Conservation (phyloP, 805 yeast genomes). For the Sugiyamaella smithiae region DNA sequence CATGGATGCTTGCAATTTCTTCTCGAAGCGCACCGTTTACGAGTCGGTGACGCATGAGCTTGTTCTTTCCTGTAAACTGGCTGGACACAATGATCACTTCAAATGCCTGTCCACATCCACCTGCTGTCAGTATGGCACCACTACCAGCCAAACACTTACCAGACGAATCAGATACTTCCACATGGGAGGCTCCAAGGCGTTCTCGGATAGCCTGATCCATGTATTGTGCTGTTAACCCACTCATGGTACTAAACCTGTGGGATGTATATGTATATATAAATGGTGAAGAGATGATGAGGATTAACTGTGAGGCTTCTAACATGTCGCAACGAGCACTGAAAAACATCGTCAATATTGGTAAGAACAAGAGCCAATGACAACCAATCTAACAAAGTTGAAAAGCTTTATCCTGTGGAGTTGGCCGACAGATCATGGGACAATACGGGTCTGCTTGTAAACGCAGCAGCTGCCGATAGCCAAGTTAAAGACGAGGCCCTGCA, state of each 20-base stretch:
- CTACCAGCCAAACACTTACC: conserved; percentile 30
- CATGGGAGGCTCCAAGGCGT: conserved; percentile 59
- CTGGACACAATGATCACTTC: conserved; percentile 83
- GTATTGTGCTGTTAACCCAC: conserved; percentile 33
- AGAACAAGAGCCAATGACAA: conserved; percentile 3
- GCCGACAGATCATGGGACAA: conserved; percentile 96
- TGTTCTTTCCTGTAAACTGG: conserved; percentile 74
- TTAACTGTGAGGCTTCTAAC: not conserved
- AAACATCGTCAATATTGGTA: conserved; percentile 19
- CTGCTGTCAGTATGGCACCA: conserved; percentile 31
- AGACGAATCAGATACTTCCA: conserved; percentile 71
- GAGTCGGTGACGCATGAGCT: conserved; percentile 78
- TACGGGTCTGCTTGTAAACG: conserved; percentile 83
- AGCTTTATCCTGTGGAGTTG: conserved; percentile 70
- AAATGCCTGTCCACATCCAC: conserved; percentile 98
- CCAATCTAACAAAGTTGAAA: conserved; percentile 46
- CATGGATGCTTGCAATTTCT: conserved; percentile 87
- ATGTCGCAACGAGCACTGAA: conserved; percentile 42
- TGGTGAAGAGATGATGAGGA: not conserved
- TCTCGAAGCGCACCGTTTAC: conserved; percentile 77
- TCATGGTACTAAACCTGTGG: too few species aligned
- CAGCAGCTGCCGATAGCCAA: conserved; percentile 36
- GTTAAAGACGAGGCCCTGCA: conserved; percentile 30
- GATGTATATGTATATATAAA: too few species aligned
- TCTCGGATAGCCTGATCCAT: conserved; percentile 51